These are phyloP conservation scores for Phytophthora cactorum DNA, from an alignment of 352 stramenopile species.

Conservation along the genomic window DNA sequence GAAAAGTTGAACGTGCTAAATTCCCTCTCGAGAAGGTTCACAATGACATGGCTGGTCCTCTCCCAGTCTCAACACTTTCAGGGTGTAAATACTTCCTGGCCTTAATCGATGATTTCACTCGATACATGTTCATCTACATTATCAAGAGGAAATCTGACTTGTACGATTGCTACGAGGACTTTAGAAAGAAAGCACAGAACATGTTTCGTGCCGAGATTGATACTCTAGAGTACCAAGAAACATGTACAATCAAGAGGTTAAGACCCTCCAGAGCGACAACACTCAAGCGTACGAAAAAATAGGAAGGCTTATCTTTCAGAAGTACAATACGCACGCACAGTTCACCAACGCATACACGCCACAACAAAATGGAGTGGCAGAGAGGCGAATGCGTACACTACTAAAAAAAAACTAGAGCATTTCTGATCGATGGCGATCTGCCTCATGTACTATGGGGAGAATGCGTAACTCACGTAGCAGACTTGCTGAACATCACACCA, in stretches of 20 bases:
- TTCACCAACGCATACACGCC: neutral
- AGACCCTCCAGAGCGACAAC: neutral
- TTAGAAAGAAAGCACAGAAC: neutral
- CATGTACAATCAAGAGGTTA: neutral
- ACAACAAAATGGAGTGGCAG: neutral
- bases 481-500: neutral
- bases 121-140: neutral
- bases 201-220: neutral
- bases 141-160: neutral
- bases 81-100: constrained; percentile 2
- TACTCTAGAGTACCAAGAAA: neutral
- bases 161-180: neutral
- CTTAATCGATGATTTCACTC: neutral
- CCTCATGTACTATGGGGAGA: neutral
- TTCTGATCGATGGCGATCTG: neutral
- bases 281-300: neutral
- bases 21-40: constrained; percentile 24
- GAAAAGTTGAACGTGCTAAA: constrained; percentile 17
- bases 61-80: constrained; percentile 9
- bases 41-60: constrained; percentile 17
- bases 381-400: neutral
- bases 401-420: neutral
- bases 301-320: no score
- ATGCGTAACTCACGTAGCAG: neutral
- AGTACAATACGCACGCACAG: no score